Evolutionary conservation across 257 asterid species (phyloP), one percentile per base, ranked within the genome.

Genomic region (Nicotiana obtusifolia): DNA sequence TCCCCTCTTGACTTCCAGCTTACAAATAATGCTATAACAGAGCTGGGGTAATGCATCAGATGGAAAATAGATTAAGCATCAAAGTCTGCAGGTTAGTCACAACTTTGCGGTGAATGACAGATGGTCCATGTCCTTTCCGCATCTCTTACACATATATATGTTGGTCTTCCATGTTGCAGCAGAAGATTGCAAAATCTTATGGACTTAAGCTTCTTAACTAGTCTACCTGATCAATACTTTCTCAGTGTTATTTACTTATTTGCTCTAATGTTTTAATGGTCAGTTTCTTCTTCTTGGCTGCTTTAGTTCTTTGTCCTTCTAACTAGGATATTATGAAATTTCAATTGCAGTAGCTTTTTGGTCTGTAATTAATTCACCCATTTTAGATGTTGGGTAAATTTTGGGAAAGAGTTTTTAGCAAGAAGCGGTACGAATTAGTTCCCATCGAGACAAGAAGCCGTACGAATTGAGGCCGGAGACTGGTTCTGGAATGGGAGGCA

Each of bases 201-300:
- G 64, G 17, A 61, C 80, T 75, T 15, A 52, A n/a, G 14, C 44
- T 49, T 75, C 44, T 17, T 4, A 49, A 75, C 64, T 75, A 20
- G 24, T 75, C 62, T 47, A 15, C 62, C 9, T 49, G 62, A 3
- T 49, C 4, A 71, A 71, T 71, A 71, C 15, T 44, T 44, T 71
- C 7, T 3, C 22, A 16, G 14, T 22, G 24, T 71, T 47, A 24
- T 5, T 24, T 49, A 73, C 79, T 24, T 47, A 24, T 49, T 20
- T 44, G 16, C 79, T 47, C 61, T 73, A 26, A 59, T 22, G 60
- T 73, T 49, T 7, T 47, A 14, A 15, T 47, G 41, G 47, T 73
- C 41, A 73, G 9, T 73, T 73, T 73, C 78, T 73, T 62, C 67
- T 64, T 49, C 80, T 75, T 75, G 64, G 10, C 24, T 49, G 62